Percentiles rank a stretch among this genome's conserved stretches.
These are phyloP conservation scores for Fusarium protoensiforme DNA, from an alignment of 2,329 filamentous ascomycete species.

Conservation along the genomic window DNA sequence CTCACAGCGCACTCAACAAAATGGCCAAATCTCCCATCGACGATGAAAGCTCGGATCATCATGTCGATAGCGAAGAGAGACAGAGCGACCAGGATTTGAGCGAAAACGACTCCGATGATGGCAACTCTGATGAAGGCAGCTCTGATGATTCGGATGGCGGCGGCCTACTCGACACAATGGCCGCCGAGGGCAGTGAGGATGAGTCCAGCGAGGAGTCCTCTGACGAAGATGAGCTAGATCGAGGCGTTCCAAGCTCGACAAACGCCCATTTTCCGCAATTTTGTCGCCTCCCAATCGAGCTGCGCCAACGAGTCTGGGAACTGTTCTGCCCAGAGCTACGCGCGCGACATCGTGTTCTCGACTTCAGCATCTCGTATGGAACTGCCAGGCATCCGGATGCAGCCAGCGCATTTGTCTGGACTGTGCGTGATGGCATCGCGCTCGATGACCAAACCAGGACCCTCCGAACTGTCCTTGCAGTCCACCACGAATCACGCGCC, in stretches of 20 bases:
- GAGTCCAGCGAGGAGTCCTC: conserved; percentile 28
- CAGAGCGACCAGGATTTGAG: not conserved
- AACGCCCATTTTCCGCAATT: conserved; percentile 42
- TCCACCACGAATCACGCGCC: conserved; percentile 50
- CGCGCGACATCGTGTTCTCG: conserved; percentile 43
- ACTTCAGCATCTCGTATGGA: conserved; percentile 36
- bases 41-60: conserved; percentile 2
- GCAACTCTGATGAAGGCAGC: conserved; percentile 20
- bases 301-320: conserved; percentile 48
- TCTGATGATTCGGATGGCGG: conserved; percentile 36
- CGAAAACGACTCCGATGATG: conserved; percentile 1
- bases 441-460: conserved; percentile 45
- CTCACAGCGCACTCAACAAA: not conserved
- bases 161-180: conserved; percentile 40
- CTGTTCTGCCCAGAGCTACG: conserved; percentile 47
- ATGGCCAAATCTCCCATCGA: conserved; percentile 22
- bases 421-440: conserved; percentile 34
- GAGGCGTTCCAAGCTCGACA: not conserved
- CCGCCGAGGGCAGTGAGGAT: conserved; percentile 35
- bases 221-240: not conserved
- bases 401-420: conserved; percentile 10
- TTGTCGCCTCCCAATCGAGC: conserved; percentile 43
- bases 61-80: conserved; percentile 8
- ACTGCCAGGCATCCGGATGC: conserved; percentile 12
- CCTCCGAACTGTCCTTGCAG: conserved; percentile 46